Base-by-base conservation (phyloP, 164 flowering plant genomes). In the Sextonia rubra region DNA sequence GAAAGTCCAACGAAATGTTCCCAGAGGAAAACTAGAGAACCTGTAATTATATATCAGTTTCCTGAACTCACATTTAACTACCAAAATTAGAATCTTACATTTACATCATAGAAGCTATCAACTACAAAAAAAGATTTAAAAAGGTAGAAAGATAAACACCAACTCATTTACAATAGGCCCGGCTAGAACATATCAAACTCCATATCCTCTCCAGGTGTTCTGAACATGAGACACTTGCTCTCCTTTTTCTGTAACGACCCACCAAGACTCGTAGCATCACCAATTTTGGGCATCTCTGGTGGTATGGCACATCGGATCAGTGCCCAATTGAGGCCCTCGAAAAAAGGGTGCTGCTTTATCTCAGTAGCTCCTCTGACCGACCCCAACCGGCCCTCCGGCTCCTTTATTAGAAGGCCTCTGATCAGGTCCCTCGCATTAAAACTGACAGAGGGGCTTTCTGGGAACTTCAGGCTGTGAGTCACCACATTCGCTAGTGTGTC, bases 311-410 rank as follows among this genome's bases (percentile, higher is more conserved):
- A 93, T 18, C 98, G 83, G 26, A 93, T 83, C 71, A 91, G 74
- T 12, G 97, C 97, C 95, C 94, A 91, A 64, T 93, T 93, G 76
- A 91, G 70, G 56, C 96, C 97, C 68, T 88, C 86, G 29, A 91
- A 93, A 78, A 89, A 93, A 0, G 89, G 80, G 71, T 93, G 98
- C 65, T 83, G 89, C 79, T 91, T 91, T 66, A 93, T 88, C 83
- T 91, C 97, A 1, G 91, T 85, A 4, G 98, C 96, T n/a, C 98
- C 98, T 82, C 80, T 89, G 14, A 64, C 74, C 1, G 87, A 89
- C 22, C 97, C 97, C 71, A 93, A 75, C 11, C 98, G 88, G 25
- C 79, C 82, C 78, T 86, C 86, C 0, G 97, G 96, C 18, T 91
- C 94, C 83, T 91, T 93, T 18, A 77, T 69, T 55, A 93, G 64